Evolutionary conservation across 768 basidiomycete species (phyloP).

Genomic region (Boletus sensibilis): DNA sequence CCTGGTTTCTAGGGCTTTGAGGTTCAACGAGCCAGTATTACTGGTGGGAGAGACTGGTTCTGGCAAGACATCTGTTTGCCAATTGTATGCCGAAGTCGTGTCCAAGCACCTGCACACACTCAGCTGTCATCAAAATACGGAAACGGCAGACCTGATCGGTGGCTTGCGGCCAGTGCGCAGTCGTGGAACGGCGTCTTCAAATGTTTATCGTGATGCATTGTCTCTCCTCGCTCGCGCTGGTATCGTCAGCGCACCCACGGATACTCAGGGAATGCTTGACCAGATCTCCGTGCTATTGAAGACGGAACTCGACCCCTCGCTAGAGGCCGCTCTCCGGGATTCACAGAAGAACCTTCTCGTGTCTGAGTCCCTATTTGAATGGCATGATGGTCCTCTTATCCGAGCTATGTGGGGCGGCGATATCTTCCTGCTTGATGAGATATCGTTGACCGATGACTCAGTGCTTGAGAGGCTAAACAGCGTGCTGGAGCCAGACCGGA

Average conservation of each 20-base stretch:
- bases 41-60: constrained; percentile 97
- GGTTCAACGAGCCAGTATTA: constrained; percentile 90
- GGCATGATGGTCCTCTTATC: constrained; percentile 96
- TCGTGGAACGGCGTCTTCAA: constrained; percentile 53
- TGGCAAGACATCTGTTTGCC: constrained; percentile 97
- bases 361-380: constrained; percentile 85
- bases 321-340: constrained; percentile 37
- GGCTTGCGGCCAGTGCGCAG: constrained; percentile 88
- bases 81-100: constrained; percentile 73
- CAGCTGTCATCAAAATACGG: constrained; percentile 98
- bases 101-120: constrained; percentile 64
- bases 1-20: constrained; percentile 79
- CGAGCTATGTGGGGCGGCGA: constrained; percentile 85
- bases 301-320: constrained; percentile 31
- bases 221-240: constrained; percentile 44
- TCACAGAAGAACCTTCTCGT: constrained; percentile 46
- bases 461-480: constrained; percentile 97
- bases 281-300: constrained; percentile 25
- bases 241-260: constrained; percentile 23
- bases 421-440: constrained; percentile 91
- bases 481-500: constrained; percentile 88
- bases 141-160: constrained; percentile 95
- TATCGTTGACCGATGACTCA: constrained; percentile 96
- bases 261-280: constrained; percentile 27
- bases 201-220: constrained; percentile 45